Base-by-base conservation (phyloP, 306 rosid species). In the Citrullus amarus region DNA sequence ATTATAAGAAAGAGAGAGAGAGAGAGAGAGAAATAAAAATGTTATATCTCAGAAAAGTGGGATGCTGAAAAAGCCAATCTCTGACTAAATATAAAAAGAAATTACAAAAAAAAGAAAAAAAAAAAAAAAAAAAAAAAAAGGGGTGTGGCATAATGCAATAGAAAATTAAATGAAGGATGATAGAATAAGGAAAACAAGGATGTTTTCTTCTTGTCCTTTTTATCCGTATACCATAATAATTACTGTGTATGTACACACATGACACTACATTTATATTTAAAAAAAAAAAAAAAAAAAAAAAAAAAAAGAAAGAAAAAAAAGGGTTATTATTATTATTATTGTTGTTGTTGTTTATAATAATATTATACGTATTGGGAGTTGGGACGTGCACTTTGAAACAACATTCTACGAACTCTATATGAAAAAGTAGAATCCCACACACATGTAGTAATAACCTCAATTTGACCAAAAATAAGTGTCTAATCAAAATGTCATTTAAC, bases 141-240 rank as follows among this genome's bases (percentile, higher is more conserved):
- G 12, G 60, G 77, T 28, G 28, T 72, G 60, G 41, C 44, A 72
- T 72, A 30, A 72, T 72, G 59, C 46, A 72, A 72, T 51, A 15
- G 15, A 51, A 30, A 51, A 72, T 48, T 50, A 50, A 72, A 22
- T 50, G 39, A 72, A 51, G 59, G 58, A 28, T 43, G 75, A 69
- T 55, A 46, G 38, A 44, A 44, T 41, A 44, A 14, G 38, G 2
- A 68, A 71, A 71, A 46, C 22, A 41, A n/a, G 58, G 57, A 71
- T 71, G 76, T 25, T 71, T 71, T 71, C 76, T 69, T 25, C 76
- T 71, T 71, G 76, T 71, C 76, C 4, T 22, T 66, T 41, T 71
- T 25, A 71, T n/a, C 12, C 22, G 39, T 71, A 46, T 71, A 48
- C 76, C 38, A 70, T 71, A 71, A 14, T 71, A 71, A 48, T 39